Evolutionary conservation across 2,329 filamentous ascomycete species (phyloP).

Genomic region (Ceratocystis smalleyi): DNA sequence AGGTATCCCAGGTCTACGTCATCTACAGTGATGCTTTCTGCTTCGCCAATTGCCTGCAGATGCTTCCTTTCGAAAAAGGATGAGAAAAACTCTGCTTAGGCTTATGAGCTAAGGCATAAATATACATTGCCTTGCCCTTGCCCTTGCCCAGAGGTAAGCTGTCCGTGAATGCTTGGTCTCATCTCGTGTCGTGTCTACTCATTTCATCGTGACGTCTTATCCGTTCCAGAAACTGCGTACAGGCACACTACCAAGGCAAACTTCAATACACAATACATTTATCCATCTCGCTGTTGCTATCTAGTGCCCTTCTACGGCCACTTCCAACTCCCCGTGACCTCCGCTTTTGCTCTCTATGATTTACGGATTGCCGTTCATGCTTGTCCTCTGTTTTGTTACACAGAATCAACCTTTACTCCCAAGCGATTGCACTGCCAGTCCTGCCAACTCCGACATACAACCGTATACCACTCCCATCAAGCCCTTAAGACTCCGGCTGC

Average conservation of each 20-base stretch:
- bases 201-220: neutral
- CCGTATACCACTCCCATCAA: neutral
- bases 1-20: neutral
- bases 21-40: neutral
- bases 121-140: neutral
- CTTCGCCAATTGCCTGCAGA: neutral
- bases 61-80: slow-evolving; percentile 1
- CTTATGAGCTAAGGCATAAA: neutral
- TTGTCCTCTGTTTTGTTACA: slow-evolving; percentile 10
- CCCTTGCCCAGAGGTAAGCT: neutral
- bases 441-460: neutral
- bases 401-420: neutral
- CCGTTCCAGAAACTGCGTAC: neutral
- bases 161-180: neutral
- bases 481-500: slow-evolving; percentile 1
- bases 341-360: neutral
- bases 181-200: neutral
- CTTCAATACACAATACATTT: neutral
- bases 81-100: neutral
- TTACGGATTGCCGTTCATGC: slow-evolving; percentile 4
- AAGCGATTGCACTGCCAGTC: neutral
- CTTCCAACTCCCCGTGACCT: neutral
- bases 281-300: neutral
- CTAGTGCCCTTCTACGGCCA: neutral
- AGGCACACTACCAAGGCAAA: neutral